Conservation (phyloP, 2,329 filamentous ascomycete genomes). For the Scedosporium boydii region DNA sequence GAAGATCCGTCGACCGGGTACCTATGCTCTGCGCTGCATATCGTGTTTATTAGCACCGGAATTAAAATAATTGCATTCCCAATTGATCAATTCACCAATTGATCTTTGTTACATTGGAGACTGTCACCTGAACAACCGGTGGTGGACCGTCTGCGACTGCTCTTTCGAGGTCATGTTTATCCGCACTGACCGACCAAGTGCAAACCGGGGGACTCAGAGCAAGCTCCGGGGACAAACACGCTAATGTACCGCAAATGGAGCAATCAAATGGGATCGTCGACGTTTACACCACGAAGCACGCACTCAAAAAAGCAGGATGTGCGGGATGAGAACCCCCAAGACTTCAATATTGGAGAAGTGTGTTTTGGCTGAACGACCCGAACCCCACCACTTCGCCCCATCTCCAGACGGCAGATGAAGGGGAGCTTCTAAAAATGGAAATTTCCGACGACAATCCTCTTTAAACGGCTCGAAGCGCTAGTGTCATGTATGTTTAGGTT, state of each 20-base stretch:
- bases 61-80: no score
- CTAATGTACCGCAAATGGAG: not conserved
- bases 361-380: not conserved
- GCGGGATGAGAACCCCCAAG: not conserved
- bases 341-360: not conserved
- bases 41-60: not conserved
- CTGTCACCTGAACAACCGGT: no score
- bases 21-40: not conserved
- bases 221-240: not conserved
- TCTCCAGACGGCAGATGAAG: not conserved
- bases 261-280: not conserved
- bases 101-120: no score
- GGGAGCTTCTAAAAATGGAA: not conserved
- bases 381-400: not conserved
- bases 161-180: no score
- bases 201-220: not conserved
- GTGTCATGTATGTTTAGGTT: not conserved
- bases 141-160: no score
- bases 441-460: not conserved
- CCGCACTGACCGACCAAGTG: no score
- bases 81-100: no score
- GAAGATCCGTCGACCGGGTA: not conserved
- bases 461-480: not conserved
- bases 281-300: no score
- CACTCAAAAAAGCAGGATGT: not conserved